phyloP scores from a whole-genome alignment of 2,329 filamentous ascomycete species.

The Sordariomycetes sp. region DNA sequence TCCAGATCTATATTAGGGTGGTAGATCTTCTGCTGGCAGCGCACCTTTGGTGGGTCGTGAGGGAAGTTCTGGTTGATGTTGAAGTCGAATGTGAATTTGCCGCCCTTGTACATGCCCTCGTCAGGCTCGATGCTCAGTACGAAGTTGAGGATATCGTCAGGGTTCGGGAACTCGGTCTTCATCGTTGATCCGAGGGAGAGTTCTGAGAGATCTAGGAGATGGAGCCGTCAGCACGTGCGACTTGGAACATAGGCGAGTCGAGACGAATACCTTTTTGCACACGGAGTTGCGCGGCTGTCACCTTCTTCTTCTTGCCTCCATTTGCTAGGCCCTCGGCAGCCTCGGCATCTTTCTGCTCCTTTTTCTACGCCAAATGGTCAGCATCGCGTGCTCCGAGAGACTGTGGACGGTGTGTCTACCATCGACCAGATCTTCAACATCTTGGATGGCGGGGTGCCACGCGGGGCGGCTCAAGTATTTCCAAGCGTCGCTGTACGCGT shows the following conservation, averaged over 20 bases:
- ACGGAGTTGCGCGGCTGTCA: slow-evolving; percentile 88
- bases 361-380: slow-evolving; percentile 54
- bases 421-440: slow-evolving; percentile 99
- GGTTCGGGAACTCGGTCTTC: slow-evolving; percentile 72
- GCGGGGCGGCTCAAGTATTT: slow-evolving; percentile 1
- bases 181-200: slow-evolving; percentile 71
- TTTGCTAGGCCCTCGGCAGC: slow-evolving; percentile 64
- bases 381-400: background rate
- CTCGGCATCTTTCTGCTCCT: slow-evolving; percentile 92
- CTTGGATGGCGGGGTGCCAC: slow-evolving; percentile 27
- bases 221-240: slow-evolving; percentile 1
- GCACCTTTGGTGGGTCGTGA: slow-evolving; percentile 95
- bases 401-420: slow-evolving; percentile 43
- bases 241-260: background rate
- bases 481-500: background rate
- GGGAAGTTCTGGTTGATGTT: slow-evolving; percentile 91
- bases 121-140: slow-evolving; percentile 74
- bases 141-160: slow-evolving; percentile 82
- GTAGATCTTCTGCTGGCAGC: slow-evolving; percentile 96
- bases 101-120: slow-evolving; percentile 81
- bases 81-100: slow-evolving; percentile 83
- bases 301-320: slow-evolving; percentile 92
- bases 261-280: slow-evolving; percentile 75
- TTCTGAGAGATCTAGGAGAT: slow-evolving; percentile 62
- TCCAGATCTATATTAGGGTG: slow-evolving; percentile 98